Evolutionary conservation across 2,329 filamentous ascomycete species (phyloP), one percentile per base, ranked within the genome.

Genomic region (Ascochyta clinopodiicola): DNA sequence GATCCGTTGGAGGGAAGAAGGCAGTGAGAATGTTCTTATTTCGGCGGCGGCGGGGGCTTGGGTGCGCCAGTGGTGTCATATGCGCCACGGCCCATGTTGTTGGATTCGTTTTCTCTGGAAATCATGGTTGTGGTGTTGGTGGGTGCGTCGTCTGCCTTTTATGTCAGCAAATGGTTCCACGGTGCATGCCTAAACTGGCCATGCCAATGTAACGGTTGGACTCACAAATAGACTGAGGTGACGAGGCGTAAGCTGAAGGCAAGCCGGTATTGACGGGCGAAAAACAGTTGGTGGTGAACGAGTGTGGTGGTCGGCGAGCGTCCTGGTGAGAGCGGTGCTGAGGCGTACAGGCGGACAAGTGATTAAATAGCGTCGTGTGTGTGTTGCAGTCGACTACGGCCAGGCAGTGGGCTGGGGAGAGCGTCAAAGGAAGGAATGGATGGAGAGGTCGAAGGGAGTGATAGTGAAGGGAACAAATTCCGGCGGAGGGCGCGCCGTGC

Each of bases 31-130:
- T 8, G 38, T 24, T 44, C 56, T 68, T 74, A 76, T 73, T 78
- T 76, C 46, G 74, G 76, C 37, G 73, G 74, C 34, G 76, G 75
- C 51, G 75, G 74, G 2, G 78, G 78, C 69, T 79, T 79, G 45
- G 77, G 74, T n/a, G 78, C 77, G 59, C 78, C 78, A n/a, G 78
- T 80, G 25, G 78, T 80, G 64, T 81, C 79, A 69, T 81, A 81
- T 57, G 78, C 78, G 57, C 79, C 79, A 62, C 79, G 78, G 54
- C 78, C 78, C 79, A 80, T 81, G 73, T 79, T 79, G 68, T 66
- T 75, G 46, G 73, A 69, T 59, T 73, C 68, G 51, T 71, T 72
- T 57, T 76, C 75, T 71, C 75, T 72, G 70, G 75, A 63, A 62
- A 80, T 79, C 78, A 79, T 31, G 29, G 29, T 56, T 48, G 57